phyloP scores from a whole-genome alignment of 108 stramenopile species.

The Cyclotella distinguenda region DNA sequence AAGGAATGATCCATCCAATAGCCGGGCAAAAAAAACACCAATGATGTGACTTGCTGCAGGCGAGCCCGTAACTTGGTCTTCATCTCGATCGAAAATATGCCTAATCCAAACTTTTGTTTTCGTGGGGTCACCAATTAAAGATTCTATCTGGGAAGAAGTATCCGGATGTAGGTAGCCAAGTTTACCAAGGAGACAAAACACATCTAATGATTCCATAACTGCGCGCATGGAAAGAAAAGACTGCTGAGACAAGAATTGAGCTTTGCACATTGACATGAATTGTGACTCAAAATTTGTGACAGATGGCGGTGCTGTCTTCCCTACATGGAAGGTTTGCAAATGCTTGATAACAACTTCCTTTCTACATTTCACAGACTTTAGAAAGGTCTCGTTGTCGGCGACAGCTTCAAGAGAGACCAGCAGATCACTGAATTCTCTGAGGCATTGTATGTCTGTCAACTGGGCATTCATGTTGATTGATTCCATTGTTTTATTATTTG shows the following conservation, averaged over 20 bases:
- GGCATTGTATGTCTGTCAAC: slow-evolving; percentile 15
- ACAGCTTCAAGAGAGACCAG: slow-evolving; percentile 8
- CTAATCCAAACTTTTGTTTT: not conserved
- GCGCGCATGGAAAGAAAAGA: slow-evolving; percentile 4
- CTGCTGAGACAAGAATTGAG: slow-evolving; percentile 4
- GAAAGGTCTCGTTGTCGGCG: not conserved
- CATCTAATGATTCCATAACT: slow-evolving; percentile 15
- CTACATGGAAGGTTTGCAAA: slow-evolving; percentile 18
- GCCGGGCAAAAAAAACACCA: slow-evolving; percentile 15
- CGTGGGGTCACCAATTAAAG: not conserved
- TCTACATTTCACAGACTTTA: slow-evolving; percentile 5
- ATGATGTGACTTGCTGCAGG: not conserved
- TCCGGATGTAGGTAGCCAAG: slow-evolving; percentile 17
- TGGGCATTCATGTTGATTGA: not conserved
- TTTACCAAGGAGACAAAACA: slow-evolving; percentile 24
- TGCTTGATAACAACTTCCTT: slow-evolving; percentile 10
- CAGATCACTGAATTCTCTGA: slow-evolving; percentile 14
- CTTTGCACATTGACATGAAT: slow-evolving; percentile 10
- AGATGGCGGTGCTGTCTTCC: slow-evolving; percentile 3
- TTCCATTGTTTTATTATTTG: no score
- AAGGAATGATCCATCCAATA: slow-evolving; percentile 30
- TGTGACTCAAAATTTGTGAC: slow-evolving; percentile 24
- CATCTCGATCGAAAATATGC: not conserved
- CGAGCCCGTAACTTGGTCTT: not conserved
- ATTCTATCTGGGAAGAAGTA: not conserved